A percentile compares a stretch with the other conserved stretches of the same genome.
These are phyloP conservation scores for Anisodus tanguticus DNA, from an alignment of 257 asterid species.

Conservation along the genomic window DNA sequence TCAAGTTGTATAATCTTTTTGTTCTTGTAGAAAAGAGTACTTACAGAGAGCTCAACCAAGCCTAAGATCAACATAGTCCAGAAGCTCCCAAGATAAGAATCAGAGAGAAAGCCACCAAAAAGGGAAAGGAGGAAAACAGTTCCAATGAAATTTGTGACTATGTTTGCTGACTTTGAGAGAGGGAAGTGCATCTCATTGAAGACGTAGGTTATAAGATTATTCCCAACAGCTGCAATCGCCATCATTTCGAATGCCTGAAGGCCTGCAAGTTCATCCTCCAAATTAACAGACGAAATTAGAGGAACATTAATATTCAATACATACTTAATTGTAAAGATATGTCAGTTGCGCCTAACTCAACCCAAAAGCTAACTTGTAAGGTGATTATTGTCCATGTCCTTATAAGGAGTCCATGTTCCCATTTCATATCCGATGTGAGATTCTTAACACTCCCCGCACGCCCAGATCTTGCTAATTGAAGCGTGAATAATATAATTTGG, in stretches of 20 bases:
- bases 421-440: too few species aligned
- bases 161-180: slow-evolving; percentile 68
- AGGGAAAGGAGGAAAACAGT: slow-evolving; percentile 73
- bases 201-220: slow-evolving; percentile 70
- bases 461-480: too few species aligned
- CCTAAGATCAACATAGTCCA: slow-evolving; percentile 76
- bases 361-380: too few species aligned
- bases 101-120: slow-evolving; percentile 78
- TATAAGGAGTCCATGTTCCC: too few species aligned
- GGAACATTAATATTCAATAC: too few species aligned
- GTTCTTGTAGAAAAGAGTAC: background rate
- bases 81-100: slow-evolving; percentile 77
- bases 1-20: background rate
- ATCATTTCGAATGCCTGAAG: slow-evolving; percentile 77
- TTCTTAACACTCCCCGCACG: too few species aligned
- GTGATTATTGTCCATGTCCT: too few species aligned
- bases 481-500: too few species aligned
- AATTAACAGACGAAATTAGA: background rate
- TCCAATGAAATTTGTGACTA: slow-evolving; percentile 81
- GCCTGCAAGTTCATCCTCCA: slow-evolving; percentile 43
- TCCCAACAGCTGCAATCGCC: slow-evolving; percentile 85
- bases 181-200: slow-evolving; percentile 78
- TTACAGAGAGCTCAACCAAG: slow-evolving; percentile 68
- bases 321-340: too few species aligned
- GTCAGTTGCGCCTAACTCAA: too few species aligned